Evolutionary conservation across 176 grass and related monocot genomes (phyloP), one percentile per base, ranked within the genome.

Genomic region (Oropetium thomaeum): DNA sequence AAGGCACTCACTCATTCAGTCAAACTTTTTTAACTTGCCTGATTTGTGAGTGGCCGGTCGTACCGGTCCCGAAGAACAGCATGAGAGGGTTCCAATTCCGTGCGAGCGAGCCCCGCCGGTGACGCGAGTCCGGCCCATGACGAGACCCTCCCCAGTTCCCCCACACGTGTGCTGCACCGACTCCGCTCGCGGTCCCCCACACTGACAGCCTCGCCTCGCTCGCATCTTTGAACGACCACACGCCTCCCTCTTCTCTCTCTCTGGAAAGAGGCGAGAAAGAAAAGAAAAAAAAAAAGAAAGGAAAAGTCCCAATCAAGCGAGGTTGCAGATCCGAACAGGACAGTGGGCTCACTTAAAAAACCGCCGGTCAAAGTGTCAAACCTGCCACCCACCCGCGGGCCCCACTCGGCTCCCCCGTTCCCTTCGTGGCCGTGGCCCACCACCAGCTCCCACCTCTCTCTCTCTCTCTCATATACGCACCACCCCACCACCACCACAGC

Each of bases 361-460:
- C 59, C 49, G 48, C 28, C 73, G 64, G 92, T 96, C 89, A 92
- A 96, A 96, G 80, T 73, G 79, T 96, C 86, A 89, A 95, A 92
- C 88, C 83, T 87, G 79, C 78, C 83, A 80, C 80, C 57, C 53
- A 58, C 71, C n/a, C 5, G 74, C 66, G 77, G 78, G 76, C 30
- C 77, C 75, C 80, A 3, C 40, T n/a, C 4, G 0, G 7, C 4
- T 17, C 1, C 70, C 30, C 2, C 17, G 42, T 25, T 10, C 19
- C 26, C 22, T 53, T 10, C 33, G 4, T 4, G 12, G 16, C 13
- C 52, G 0, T 13, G 5, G 12, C 8, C 26, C 15, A 35, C 39
- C 6, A 12, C 16, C 16, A 49, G 17, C n/a, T n/a, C 44, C 10
- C 40, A 42, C 40, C 10, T 2, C 1, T n/a, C n/a, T n/a, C 3